Conservation (phyloP, 495 filamentous ascomycete genomes). For the Elaphomyces granulatus region DNA sequence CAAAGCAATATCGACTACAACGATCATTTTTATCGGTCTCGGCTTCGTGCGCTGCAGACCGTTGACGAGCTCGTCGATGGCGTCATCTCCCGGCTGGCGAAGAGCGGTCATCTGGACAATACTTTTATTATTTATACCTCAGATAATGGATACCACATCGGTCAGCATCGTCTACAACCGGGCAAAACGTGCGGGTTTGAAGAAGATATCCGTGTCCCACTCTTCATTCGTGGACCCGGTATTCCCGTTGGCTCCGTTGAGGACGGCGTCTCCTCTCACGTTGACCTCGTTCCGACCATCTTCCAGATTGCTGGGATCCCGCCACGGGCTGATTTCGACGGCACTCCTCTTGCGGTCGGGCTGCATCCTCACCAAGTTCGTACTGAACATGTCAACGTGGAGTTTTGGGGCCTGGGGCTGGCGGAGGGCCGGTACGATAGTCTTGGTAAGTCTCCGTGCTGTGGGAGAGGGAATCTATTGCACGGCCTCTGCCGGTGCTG, state of each 20-base stretch:
- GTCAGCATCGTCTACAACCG: constrained; percentile 56
- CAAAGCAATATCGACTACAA: constrained; percentile 45
- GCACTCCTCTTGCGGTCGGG: constrained; percentile 38
- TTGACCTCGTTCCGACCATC: constrained; percentile 55
- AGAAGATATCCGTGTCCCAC: constrained; percentile 59
- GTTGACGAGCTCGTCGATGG: constrained; percentile 57
- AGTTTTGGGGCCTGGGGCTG: constrained; percentile 45
- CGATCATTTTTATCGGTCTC: constrained; percentile 51
- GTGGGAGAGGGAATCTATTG: background rate
- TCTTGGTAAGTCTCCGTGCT: no score
- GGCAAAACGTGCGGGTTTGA: constrained; percentile 61
- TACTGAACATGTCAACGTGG: constrained; percentile 52
- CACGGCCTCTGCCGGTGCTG: no score
- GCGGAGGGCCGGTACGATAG: constrained; percentile 31
- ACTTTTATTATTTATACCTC: constrained; percentile 61
- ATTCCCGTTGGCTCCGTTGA: constrained; percentile 29
- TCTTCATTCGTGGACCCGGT: constrained; percentile 46
- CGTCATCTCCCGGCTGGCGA: constrained; percentile 37
- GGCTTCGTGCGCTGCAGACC: constrained; percentile 47
- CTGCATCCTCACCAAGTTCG: constrained; percentile 19
- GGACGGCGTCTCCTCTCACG: constrained; percentile 50
- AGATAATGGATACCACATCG: constrained; percentile 65
- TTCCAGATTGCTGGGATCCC: constrained; percentile 36
- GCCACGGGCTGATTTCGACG: constrained; percentile 42
- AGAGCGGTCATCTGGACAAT: constrained; percentile 41